A percentile compares a stretch with the other conserved stretches of the same genome.
These are phyloP conservation scores for Elsinoe batatas DNA, from an alignment of 2,329 filamentous ascomycete species.

Conservation along the genomic window DNA sequence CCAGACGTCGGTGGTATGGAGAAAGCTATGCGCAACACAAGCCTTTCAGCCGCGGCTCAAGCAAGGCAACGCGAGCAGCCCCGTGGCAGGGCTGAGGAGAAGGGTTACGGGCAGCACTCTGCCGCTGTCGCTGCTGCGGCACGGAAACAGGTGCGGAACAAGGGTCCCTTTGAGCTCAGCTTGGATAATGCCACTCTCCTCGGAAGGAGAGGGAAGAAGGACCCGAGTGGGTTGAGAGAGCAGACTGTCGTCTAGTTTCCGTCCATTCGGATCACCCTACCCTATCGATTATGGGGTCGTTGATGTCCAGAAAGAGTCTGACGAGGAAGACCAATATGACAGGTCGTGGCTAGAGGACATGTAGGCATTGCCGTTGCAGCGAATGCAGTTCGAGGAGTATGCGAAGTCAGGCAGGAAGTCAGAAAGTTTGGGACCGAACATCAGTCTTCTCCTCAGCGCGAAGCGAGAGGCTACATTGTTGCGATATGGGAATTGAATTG, in stretches of 20 bases:
- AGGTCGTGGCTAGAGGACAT: too few relatives aligned
- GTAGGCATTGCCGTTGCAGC: too few relatives aligned
- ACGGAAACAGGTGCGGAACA: slow-evolving; percentile 66
- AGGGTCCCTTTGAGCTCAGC: slow-evolving; percentile 83
- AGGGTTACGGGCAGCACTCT: slow-evolving; percentile 83
- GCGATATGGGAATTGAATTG: not conserved
- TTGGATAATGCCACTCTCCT: slow-evolving; percentile 84
- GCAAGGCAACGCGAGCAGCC: slow-evolving; percentile 44
- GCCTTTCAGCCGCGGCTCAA: slow-evolving; percentile 57
- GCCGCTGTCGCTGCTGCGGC: slow-evolving; percentile 75
- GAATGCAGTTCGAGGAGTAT: not conserved
- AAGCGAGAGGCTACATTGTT: not conserved
- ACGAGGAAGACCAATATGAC: not conserved
- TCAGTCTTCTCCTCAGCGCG: slow-evolving; percentile 8
- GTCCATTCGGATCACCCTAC: not conserved
- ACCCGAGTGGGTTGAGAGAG: slow-evolving; percentile 38
- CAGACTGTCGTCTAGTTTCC: slow-evolving; percentile 26
- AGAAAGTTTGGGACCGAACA: not conserved
- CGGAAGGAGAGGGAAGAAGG: slow-evolving; percentile 55
- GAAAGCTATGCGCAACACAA: slow-evolving; percentile 76
- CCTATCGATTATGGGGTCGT: not conserved
- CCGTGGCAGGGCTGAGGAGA: slow-evolving; percentile 43
- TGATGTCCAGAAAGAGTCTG: not conserved
- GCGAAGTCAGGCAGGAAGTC: not conserved
- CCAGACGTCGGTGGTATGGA: slow-evolving; percentile 64